These are phyloP conservation scores for Sporormia fimetaria DNA, from an alignment of 495 filamentous ascomycete genomes.

Conservation along the genomic window DNA sequence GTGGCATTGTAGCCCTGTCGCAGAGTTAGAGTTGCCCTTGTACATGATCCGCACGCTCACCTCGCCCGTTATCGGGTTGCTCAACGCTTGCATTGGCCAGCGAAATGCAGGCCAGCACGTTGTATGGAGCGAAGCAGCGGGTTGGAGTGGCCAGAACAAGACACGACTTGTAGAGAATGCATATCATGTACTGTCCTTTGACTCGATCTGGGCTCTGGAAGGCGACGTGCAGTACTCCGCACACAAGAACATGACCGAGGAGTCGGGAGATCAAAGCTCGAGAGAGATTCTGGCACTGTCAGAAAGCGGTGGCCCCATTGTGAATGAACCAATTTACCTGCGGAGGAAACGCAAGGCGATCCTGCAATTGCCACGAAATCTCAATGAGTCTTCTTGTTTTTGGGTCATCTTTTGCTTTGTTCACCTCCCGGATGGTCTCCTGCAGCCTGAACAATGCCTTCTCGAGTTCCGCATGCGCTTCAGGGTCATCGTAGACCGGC, in stretches of 20 bases:
- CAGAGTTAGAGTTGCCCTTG: slow-evolving; percentile 1
- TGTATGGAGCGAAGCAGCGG: slow-evolving; percentile 50
- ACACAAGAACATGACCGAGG: slow-evolving; percentile 72
- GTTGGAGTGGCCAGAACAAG: slow-evolving; percentile 62
- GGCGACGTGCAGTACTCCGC: slow-evolving; percentile 75
- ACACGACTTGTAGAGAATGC: slow-evolving; percentile 72
- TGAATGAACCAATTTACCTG: slow-evolving; percentile 41
- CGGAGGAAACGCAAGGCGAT: slow-evolving; percentile 60
- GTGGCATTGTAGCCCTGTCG: slow-evolving; percentile 69
- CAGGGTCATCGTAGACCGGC: slow-evolving; percentile 70
- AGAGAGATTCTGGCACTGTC: slow-evolving; percentile 20
- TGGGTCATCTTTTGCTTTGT: slow-evolving; percentile 52
- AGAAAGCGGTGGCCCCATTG: not conserved
- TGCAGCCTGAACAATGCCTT: slow-evolving; percentile 61
- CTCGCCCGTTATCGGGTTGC: slow-evolving; percentile 68
- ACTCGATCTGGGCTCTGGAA: slow-evolving; percentile 59
- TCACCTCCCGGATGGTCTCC: slow-evolving; percentile 61
- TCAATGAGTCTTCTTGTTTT: slow-evolving; percentile 40
- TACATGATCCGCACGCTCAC: slow-evolving; percentile 37
- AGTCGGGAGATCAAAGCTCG: slow-evolving; percentile 45
- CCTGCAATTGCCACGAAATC: slow-evolving; percentile 67
- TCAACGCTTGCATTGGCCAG: slow-evolving; percentile 62
- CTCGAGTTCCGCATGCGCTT: slow-evolving; percentile 65
- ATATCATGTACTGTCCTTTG: slow-evolving; percentile 73
- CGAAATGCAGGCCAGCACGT: slow-evolving; percentile 62